A percentile compares a stretch with the other conserved stretches of the same genome.
These are phyloP conservation scores for Melanopsichium pennsylvanicum DNA, from an alignment of 1,284 basidiomycete species.

Conservation along the genomic window DNA sequence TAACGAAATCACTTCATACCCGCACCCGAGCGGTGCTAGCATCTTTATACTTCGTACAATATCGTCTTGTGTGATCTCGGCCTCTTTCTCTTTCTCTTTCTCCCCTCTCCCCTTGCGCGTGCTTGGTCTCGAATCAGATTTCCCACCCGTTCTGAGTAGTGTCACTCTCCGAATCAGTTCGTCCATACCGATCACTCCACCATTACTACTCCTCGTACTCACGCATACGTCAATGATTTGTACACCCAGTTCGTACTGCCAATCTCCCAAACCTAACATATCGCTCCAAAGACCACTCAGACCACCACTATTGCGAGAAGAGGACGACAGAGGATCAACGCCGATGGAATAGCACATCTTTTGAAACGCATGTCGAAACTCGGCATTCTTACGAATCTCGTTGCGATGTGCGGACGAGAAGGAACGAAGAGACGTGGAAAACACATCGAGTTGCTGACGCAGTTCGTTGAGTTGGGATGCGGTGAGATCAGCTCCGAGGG, in stretches of 20 bases:
- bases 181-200: constrained; percentile 86
- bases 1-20: constrained; percentile 83
- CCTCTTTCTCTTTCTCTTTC: not conserved
- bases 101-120: not conserved
- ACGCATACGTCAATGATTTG: constrained; percentile 98
- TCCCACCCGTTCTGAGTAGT: constrained; percentile 74
- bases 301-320: constrained; percentile 67
- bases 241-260: constrained; percentile 93
- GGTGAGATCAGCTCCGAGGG: constrained; percentile 81
- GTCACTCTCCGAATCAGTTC: constrained; percentile 83
- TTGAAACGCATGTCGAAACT: constrained; percentile 90
- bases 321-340: constrained; percentile 81
- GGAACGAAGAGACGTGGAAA: constrained; percentile 78
- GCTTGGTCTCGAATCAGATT: not conserved
- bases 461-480: constrained; percentile 79
- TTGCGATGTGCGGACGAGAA: constrained; percentile 86
- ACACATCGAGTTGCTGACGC: constrained; percentile 80
- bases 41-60: constrained; percentile 85
- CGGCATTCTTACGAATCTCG: constrained; percentile 82
- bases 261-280: constrained; percentile 84
- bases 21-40: constrained; percentile 83
- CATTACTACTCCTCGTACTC: constrained; percentile 83
- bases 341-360: constrained; percentile 95
- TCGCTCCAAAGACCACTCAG: constrained; percentile 84
- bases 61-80: constrained; percentile 78